These are phyloP conservation scores for Yarrowia yakushimensis DNA, from an alignment of 805 yeast species.

Conservation along the genomic window DNA sequence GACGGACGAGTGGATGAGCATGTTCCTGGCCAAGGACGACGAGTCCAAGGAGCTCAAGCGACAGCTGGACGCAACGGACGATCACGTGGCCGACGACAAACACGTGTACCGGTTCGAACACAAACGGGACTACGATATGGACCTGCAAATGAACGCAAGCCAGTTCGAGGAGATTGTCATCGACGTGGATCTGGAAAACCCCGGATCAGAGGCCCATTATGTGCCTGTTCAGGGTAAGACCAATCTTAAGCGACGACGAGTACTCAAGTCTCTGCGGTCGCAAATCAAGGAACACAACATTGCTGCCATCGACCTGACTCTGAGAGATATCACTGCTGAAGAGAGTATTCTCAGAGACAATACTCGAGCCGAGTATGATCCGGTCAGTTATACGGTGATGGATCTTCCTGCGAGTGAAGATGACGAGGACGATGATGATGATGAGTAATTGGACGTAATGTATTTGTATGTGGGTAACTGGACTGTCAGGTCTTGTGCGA, in stretches of 20 bases:
- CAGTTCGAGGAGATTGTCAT: conserved; percentile 65
- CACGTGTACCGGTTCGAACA: conserved; percentile 57
- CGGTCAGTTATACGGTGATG: conserved; percentile 68
- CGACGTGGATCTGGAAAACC: conserved; percentile 47
- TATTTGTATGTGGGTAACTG: background rate
- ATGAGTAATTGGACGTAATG: background rate
- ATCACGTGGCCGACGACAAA: conserved; percentile 44
- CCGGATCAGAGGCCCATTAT: conserved; percentile 53
- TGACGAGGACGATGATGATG: conserved; percentile 37
- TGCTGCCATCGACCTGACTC: conserved; percentile 57
- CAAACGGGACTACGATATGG: conserved; percentile 77
- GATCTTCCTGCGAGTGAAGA: conserved; percentile 50
- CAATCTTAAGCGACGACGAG: conserved; percentile 81
- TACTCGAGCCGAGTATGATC: conserved; percentile 66
- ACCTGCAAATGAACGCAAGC: conserved; percentile 44
- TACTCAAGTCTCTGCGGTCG: conserved; percentile 50
- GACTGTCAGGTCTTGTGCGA: too few species aligned
- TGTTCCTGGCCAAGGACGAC: conserved; percentile 49
- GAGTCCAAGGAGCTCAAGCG: conserved; percentile 43
- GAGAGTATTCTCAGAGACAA: conserved; percentile 68
- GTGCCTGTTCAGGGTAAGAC: conserved; percentile 74
- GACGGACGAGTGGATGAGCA: conserved; percentile 73
- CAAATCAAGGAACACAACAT: conserved; percentile 54
- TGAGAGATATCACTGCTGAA: conserved; percentile 69
- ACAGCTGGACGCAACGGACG: conserved; percentile 47